Evolutionary conservation across 2,329 filamentous ascomycete species (phyloP).

Genomic region (Hansfordia pulvinata): DNA sequence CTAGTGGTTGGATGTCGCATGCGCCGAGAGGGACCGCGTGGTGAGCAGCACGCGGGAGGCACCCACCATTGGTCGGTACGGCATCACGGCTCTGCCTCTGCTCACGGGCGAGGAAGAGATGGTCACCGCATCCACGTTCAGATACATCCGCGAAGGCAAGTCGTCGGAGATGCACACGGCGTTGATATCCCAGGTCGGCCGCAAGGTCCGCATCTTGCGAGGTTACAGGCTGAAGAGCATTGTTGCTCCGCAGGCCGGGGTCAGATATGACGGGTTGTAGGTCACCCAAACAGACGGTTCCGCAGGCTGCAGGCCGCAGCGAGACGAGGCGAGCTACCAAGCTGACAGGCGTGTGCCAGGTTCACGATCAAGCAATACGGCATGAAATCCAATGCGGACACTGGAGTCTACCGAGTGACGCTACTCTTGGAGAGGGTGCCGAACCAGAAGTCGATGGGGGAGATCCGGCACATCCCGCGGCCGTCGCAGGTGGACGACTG

Average conservation of each 20-base stretch:
- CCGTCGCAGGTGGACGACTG: slow-evolving; percentile 45
- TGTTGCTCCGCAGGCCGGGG: slow-evolving; percentile 34
- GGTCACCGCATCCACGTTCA: slow-evolving; percentile 16
- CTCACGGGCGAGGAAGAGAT: slow-evolving; percentile 35
- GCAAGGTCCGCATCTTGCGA: slow-evolving; percentile 35
- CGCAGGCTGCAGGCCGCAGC: too few species aligned
- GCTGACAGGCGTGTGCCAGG: slow-evolving; percentile 15
- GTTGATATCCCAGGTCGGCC: slow-evolving; percentile 33
- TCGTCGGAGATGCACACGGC: slow-evolving; percentile 31
- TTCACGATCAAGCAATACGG: slow-evolving; percentile 35
- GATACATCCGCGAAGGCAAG: slow-evolving; percentile 30
- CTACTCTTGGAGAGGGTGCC: slow-evolving; percentile 30
- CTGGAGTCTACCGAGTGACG: slow-evolving; percentile 26
- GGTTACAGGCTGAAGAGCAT: slow-evolving; percentile 35
- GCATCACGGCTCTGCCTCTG: slow-evolving; percentile 32
- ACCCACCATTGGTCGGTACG: slow-evolving; percentile 31
- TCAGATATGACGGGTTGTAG: slow-evolving; percentile 45
- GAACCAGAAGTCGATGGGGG: slow-evolving; percentile 25
- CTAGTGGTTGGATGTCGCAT: slow-evolving; percentile 45
- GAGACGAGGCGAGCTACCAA: too few species aligned
- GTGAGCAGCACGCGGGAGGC: slow-evolving; percentile 27
- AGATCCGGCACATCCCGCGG: slow-evolving; percentile 29
- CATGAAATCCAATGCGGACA: slow-evolving; percentile 23
- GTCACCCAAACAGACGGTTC: slow-evolving; percentile 12
- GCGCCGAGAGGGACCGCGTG: slow-evolving; percentile 41